Evolutionary conservation across 192 early-diverging fungal genomes (phyloP).

Genomic region (Jimgerdemannia flammicorona): DNA sequence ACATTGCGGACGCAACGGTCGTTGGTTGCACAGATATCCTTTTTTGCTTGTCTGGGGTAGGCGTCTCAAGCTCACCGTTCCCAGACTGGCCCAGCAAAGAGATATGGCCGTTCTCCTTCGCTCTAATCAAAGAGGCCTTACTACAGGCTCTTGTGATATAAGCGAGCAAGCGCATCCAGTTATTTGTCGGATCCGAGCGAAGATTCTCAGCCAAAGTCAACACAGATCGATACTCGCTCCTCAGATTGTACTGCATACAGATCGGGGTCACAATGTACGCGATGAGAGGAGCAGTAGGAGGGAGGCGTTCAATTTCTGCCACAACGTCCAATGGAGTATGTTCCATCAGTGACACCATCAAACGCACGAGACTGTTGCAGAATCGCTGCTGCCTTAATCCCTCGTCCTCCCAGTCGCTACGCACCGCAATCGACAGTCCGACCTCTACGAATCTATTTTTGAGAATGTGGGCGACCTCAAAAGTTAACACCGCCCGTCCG

Average conservation of each 20-base stretch:
- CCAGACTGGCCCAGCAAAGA: not conserved
- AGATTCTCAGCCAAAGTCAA: not conserved
- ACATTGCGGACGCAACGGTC: slow-evolving; percentile 26
- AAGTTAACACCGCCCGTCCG: slow-evolving; percentile 21
- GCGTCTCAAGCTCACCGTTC: not conserved
- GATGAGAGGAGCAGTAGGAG: slow-evolving; percentile 41
- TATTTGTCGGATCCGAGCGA: slow-evolving; percentile 8
- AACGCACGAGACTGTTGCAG: slow-evolving; percentile 38
- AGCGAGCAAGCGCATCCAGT: slow-evolving; percentile 20
- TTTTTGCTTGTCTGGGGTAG: not conserved
- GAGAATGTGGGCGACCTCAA: slow-evolving; percentile 31
- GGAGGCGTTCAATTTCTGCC: slow-evolving; percentile 34
- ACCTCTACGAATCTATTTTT: slow-evolving; percentile 38
- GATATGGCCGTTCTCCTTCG: not conserved
- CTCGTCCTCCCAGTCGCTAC: slow-evolving; percentile 36
- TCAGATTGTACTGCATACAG: slow-evolving; percentile 41
- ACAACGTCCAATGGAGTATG: slow-evolving; percentile 40
- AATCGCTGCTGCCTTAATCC: slow-evolving; percentile 26
- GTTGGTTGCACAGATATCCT: not conserved
- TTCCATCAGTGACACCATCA: slow-evolving; percentile 47
- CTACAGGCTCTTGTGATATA: slow-evolving; percentile 21
- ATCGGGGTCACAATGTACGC: slow-evolving; percentile 46
- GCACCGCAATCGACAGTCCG: slow-evolving; percentile 29
- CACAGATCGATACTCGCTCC: slow-evolving; percentile 12
- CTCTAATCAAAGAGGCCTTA: slow-evolving; percentile 16